phyloP scores from a whole-genome alignment of 768 basidiomycete species.

The Amanita pallidorosea region DNA sequence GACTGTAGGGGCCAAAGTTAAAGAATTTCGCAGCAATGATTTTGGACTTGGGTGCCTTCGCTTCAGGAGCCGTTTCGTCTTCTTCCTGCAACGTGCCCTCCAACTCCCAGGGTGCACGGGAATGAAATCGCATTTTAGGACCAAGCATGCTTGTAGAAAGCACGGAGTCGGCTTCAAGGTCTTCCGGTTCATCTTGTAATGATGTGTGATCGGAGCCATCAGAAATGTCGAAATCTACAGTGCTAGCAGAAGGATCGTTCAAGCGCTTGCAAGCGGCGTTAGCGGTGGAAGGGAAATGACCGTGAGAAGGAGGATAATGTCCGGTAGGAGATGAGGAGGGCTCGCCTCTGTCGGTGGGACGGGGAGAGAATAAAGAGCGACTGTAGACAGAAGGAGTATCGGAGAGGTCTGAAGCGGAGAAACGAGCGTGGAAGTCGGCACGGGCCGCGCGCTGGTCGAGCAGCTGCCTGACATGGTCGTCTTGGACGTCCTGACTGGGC shows the following conservation, averaged over 20 bases:
- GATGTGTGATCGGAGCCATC: slow-evolving; percentile 20
- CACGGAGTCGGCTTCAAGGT: slow-evolving; percentile 31
- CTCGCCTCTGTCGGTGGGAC: slow-evolving; percentile 21
- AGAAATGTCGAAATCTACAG: slow-evolving; percentile 46
- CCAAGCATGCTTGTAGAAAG: slow-evolving; percentile 63
- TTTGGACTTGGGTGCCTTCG: background rate
- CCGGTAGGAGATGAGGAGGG: slow-evolving; percentile 17
- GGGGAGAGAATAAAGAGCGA: slow-evolving; percentile 46
- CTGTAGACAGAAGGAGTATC: slow-evolving; percentile 68
- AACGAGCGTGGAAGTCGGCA: slow-evolving; percentile 36
- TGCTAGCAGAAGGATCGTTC: slow-evolving; percentile 38
- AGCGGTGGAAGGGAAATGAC: slow-evolving; percentile 3
- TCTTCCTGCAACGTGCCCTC: slow-evolving; percentile 38
- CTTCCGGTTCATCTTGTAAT: slow-evolving; percentile 21
- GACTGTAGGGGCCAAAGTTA: slow-evolving; percentile 34
- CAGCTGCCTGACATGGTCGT: slow-evolving; percentile 38
- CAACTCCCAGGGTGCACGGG: slow-evolving; percentile 73
- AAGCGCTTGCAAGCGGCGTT: slow-evolving; percentile 24
- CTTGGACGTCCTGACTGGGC: slow-evolving; percentile 26
- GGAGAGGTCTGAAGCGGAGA: slow-evolving; percentile 46
- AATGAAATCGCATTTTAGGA: slow-evolving; percentile 78
- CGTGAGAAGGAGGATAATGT: slow-evolving; percentile 15
- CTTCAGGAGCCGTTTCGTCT: slow-evolving; percentile 14
- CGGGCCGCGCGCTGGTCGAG: slow-evolving; percentile 44
- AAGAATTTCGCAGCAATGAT: slow-evolving; percentile 27